phyloP scores from a whole-genome alignment of 352 stramenopile genomes.

The Thraustochytrium sp. region DNA sequence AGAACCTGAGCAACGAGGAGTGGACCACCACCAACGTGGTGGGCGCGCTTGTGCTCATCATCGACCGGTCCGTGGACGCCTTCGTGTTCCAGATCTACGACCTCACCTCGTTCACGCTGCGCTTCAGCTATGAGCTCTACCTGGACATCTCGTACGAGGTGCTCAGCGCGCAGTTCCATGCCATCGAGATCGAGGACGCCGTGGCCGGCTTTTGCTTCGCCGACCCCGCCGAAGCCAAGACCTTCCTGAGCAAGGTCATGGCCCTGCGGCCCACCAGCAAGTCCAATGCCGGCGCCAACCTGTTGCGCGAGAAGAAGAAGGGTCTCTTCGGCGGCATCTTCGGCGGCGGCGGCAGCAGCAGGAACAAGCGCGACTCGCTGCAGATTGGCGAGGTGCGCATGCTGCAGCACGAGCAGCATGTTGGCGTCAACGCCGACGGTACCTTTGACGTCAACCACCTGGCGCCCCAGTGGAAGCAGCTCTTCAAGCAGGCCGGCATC shows the following conservation, averaged over 20 bases:
- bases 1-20: background rate
- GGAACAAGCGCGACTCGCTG: background rate
- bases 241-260: slow-evolving; percentile 40
- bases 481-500: slow-evolving; percentile 40
- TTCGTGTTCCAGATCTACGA: slow-evolving; percentile 40
- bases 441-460: slow-evolving; percentile 42
- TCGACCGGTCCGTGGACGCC: slow-evolving; percentile 5
- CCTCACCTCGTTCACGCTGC: background rate
- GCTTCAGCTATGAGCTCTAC: slow-evolving; percentile 36
- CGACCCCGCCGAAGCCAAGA: background rate
- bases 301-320: slow-evolving; percentile 29
- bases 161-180: background rate
- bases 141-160: slow-evolving; percentile 26
- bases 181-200: slow-evolving; percentile 21
- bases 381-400: slow-evolving; percentile 15
- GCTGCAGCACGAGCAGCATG: slow-evolving; percentile 34
- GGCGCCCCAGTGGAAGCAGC: slow-evolving; percentile 24
- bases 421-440: slow-evolving; percentile 28
- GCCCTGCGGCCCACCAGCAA: slow-evolving; percentile 10
- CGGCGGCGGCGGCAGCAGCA: background rate
- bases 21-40: slow-evolving; percentile 32
- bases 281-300: background rate
- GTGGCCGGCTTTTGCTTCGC: slow-evolving; percentile 19
- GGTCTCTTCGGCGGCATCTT: background rate
- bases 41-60: slow-evolving; percentile 18